Evolutionary conservation across 345 rosid species (phyloP).

Genomic region (Eucalyptus fibrosa): DNA sequence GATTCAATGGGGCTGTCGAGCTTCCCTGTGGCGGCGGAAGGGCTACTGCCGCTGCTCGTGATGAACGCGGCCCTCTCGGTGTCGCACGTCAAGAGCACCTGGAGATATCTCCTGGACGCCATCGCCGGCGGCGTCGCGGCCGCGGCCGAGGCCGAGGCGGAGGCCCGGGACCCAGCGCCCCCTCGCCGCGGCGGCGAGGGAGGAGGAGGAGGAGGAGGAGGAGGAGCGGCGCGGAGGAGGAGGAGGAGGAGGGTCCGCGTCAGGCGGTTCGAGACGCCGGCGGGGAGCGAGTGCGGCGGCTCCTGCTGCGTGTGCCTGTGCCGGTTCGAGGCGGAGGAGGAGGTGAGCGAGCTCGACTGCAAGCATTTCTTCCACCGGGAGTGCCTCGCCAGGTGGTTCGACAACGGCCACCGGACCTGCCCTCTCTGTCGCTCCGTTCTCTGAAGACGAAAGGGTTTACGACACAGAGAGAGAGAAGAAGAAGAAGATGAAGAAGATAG

Average conservation of each 20-base stretch:
- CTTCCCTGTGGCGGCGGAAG: neutral
- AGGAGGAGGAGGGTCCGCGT: neutral
- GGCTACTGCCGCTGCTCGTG: neutral
- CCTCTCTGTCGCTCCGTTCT: conserved; percentile 68
- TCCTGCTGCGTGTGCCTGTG: conserved; percentile 51
- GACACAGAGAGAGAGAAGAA: neutral
- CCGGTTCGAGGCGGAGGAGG: conserved; percentile 60
- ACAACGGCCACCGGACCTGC: conserved; percentile 41
- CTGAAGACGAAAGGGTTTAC: neutral
- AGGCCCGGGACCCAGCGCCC: neutral
- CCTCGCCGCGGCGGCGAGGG: neutral
- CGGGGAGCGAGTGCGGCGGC: conserved; percentile 11
- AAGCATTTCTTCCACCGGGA: conserved; percentile 73
- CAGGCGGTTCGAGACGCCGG: neutral
- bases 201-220: neutral
- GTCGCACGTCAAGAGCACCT: neutral
- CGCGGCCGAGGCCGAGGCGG: neutral
- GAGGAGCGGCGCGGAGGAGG: neutral
- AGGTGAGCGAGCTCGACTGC: conserved; percentile 75
- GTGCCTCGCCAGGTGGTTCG: conserved; percentile 72
- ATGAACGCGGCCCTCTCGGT: neutral
- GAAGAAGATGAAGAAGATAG: too few relatives aligned
- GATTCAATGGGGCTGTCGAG: neutral
- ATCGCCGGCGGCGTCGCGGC: neutral
- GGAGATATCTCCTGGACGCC: neutral